Conservation (phyloP, 2,329 filamentous ascomycete genomes). For the Dactylellina sp. region DNA sequence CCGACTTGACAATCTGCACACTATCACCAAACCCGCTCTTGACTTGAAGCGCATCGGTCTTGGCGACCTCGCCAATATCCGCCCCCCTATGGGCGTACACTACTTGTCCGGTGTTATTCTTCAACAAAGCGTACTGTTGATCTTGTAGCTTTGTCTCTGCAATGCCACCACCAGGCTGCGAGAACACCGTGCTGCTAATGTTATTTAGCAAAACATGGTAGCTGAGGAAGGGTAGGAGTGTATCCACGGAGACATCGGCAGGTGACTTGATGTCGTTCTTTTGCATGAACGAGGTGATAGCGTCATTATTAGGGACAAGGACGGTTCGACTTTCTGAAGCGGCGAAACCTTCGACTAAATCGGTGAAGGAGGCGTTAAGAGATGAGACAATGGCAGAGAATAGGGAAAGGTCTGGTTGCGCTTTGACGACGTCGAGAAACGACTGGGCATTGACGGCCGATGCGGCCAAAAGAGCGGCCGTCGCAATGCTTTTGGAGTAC, state of each 20-base stretch:
- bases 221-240: slow-evolving; percentile 38
- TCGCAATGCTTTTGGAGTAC: slow-evolving; percentile 20
- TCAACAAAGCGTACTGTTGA: slow-evolving; percentile 26
- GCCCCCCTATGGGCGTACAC: slow-evolving; percentile 23
- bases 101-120: slow-evolving; percentile 43
- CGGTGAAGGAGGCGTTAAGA: slow-evolving; percentile 28
- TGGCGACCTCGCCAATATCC: neutral
- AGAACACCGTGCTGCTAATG: slow-evolving; percentile 27
- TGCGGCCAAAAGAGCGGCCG: slow-evolving; percentile 15
- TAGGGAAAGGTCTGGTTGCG: slow-evolving; percentile 31
- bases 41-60: slow-evolving; percentile 20
- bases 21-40: slow-evolving; percentile 35
- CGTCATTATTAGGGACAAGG: slow-evolving; percentile 46
- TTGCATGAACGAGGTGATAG: slow-evolving; percentile 27
- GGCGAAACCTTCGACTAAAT: slow-evolving; percentile 20
- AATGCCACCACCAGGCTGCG: slow-evolving; percentile 38
- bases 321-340: slow-evolving; percentile 23
- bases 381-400: slow-evolving; percentile 32
- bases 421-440: slow-evolving; percentile 30
- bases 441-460: slow-evolving; percentile 35
- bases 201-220: slow-evolving; percentile 50
- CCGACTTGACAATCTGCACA: slow-evolving; percentile 32
- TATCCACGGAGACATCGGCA: slow-evolving; percentile 23
- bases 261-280: slow-evolving; percentile 40
- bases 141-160: slow-evolving; percentile 37